Percentiles rank a stretch among this genome's conserved stretches.
Evolutionary conservation across 2,329 filamentous ascomycete genomes (phyloP).

Genomic region (Stemphylium beticola): DNA sequence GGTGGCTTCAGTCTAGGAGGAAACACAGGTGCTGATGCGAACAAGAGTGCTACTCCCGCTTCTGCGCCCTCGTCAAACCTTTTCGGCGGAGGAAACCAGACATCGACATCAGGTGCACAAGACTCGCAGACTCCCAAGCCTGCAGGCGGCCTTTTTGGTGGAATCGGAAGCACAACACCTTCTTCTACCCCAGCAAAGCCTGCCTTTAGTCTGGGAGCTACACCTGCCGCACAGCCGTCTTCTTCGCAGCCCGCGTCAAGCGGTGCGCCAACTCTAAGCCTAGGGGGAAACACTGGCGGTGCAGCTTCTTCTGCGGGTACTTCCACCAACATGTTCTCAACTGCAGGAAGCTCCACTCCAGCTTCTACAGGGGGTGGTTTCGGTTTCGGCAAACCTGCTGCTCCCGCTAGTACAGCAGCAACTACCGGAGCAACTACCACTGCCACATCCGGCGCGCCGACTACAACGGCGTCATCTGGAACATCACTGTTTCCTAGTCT

Average conservation of each 20-base stretch:
- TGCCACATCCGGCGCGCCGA: conserved; percentile 20
- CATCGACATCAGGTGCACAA: conserved; percentile 40
- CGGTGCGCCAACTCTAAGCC: conserved; percentile 18
- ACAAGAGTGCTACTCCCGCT: conserved; percentile 37
- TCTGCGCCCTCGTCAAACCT: conserved; percentile 27
- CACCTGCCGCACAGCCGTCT: conserved; percentile 31
- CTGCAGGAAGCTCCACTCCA: conserved; percentile 18
- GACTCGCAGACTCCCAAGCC: conserved; percentile 43
- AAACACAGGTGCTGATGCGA: conserved; percentile 39
- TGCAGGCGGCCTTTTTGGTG: conserved; percentile 31
- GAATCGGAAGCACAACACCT: conserved; percentile 36
- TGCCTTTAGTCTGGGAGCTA: conserved; percentile 35
- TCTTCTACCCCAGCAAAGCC: conserved; percentile 41
- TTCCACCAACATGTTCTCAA: conserved; percentile 27
- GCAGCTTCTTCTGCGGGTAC: conserved; percentile 33
- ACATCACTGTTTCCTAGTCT: conserved; percentile 29
- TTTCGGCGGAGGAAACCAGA: conserved; percentile 30
- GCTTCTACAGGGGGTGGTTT: conserved; percentile 23
- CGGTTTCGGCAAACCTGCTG: conserved; percentile 21
- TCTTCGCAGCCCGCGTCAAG: conserved; percentile 29
- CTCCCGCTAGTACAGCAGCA: conserved; percentile 27
- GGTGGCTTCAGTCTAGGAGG: conserved; percentile 26
- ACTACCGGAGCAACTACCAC: conserved; percentile 26
- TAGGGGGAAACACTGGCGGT: conserved; percentile 32
- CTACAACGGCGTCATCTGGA: conserved; percentile 25